phyloP scores from a whole-genome alignment of 441 rosid genomes.

The Macaranga tanarius region DNA sequence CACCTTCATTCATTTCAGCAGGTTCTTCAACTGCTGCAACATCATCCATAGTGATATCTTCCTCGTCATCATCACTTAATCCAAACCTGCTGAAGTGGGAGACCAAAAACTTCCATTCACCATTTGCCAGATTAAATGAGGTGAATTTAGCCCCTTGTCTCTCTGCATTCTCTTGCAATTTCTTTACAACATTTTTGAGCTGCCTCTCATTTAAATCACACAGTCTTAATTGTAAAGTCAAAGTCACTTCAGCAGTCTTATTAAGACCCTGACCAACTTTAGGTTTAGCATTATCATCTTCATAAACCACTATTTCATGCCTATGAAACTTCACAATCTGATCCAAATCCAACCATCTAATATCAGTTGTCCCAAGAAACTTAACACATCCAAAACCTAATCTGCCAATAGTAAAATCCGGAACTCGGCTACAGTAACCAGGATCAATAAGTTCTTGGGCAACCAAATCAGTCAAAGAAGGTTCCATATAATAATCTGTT shows the following conservation, averaged over 20 bases:
- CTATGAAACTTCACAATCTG: constrained; percentile 63
- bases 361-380: constrained; percentile 77
- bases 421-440: constrained; percentile 66
- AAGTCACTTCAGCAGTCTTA: constrained; percentile 85
- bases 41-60: constrained; percentile 79
- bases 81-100: constrained; percentile 95
- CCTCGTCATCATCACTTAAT: constrained; percentile 87
- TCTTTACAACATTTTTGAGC: constrained; percentile 40
- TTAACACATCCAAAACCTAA: constrained; percentile 67
- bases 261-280: constrained; percentile 76
- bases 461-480: constrained; percentile 57
- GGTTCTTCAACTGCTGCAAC: constrained; percentile 42
- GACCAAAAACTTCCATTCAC: constrained; percentile 82
- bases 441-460: constrained; percentile 51
- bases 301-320: constrained; percentile 76
- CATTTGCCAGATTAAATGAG: constrained; percentile 54
- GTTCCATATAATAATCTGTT: constrained; percentile 62
- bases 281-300: constrained; percentile 76
- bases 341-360: constrained; percentile 69
- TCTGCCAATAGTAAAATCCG: constrained; percentile 74
- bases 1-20: constrained; percentile 39
- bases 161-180: constrained; percentile 45
- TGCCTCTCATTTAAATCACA: constrained; percentile 29
- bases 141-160: constrained; percentile 79
- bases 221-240: constrained; percentile 40